These are phyloP conservation scores for Carex cristatella DNA, from an alignment of 176 grass and related monocot genomes.

Conservation along the genomic window DNA sequence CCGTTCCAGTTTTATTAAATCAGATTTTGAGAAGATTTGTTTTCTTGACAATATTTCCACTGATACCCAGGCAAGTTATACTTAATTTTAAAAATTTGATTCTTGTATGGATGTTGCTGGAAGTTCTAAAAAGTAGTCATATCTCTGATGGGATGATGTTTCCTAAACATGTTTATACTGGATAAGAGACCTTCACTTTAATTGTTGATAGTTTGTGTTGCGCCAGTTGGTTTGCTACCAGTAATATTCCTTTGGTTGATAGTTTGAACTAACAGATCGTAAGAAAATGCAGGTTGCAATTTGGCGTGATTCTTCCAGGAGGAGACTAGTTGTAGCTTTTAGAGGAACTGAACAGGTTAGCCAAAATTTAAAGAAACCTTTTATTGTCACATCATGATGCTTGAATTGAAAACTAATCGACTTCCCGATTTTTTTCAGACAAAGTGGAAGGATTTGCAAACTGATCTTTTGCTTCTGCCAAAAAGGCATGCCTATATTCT, in stretches of 20 bases:
- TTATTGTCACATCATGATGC: conserved; percentile 1
- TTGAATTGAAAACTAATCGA: conserved; percentile 8
- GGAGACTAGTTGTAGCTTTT: conserved; percentile 75
- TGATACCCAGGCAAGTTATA: conserved; percentile 60
- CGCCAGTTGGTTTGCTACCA: neutral
- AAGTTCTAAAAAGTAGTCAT: neutral
- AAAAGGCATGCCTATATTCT: conserved; percentile 46
- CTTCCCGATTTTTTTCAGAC: conserved; percentile 40
- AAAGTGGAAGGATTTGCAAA: conserved; percentile 91
- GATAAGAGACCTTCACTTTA: neutral
- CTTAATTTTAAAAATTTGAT: neutral
- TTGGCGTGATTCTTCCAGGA: conserved; percentile 87
- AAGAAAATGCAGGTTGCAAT: conserved; percentile 55
- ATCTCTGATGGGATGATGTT: neutral
- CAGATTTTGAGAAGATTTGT: conserved; percentile 94
- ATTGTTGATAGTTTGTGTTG: neutral
- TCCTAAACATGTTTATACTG: neutral
- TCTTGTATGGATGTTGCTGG: neutral
- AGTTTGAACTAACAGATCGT: neutral
- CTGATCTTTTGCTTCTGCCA: conserved; percentile 85
- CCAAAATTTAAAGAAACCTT: conserved; percentile 25
- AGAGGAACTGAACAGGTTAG: conserved; percentile 97
- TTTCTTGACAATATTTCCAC: conserved; percentile 87
- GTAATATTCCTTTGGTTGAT: neutral
- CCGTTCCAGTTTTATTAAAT: conserved; percentile 90